Conservation (phyloP, 2,329 filamentous ascomycete species). For the Ramichloridium luteum region DNA sequence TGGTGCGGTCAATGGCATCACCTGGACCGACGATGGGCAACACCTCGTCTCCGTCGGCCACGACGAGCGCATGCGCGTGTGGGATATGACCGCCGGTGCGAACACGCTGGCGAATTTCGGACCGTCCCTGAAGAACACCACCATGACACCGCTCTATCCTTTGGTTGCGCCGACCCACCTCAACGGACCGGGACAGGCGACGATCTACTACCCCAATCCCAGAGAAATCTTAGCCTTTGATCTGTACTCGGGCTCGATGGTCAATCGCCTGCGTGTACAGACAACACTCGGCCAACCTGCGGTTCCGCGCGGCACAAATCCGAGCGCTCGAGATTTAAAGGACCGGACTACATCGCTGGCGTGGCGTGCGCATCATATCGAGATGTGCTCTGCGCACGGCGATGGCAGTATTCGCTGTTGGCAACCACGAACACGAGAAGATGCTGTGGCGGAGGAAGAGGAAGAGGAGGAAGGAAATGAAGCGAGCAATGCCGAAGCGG, state of each 20-base stretch:
- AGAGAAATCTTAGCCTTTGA: conserved; percentile 67
- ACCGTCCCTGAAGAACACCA: conserved; percentile 60
- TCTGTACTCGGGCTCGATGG: conserved; percentile 60
- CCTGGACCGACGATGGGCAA: conserved; percentile 70
- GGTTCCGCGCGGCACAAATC: conserved; percentile 31
- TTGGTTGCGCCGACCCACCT: conserved; percentile 48
- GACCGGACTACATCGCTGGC: conserved; percentile 60
- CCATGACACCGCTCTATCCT: conserved; percentile 30
- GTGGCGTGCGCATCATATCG: conserved; percentile 59
- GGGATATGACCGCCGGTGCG: conserved; percentile 67
- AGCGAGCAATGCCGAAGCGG: conserved; percentile 27
- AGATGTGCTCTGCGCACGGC: conserved; percentile 70
- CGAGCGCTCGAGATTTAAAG: conserved; percentile 20
- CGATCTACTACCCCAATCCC: conserved; percentile 68
- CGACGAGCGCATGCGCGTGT: conserved; percentile 74
- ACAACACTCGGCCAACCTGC: neutral
- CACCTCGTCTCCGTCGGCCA: conserved; percentile 71
- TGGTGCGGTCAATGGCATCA: conserved; percentile 70
- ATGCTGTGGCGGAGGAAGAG: conserved; percentile 31
- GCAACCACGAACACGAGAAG: conserved; percentile 48
- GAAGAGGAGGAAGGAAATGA: conserved; percentile 31
- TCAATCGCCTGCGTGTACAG: conserved; percentile 56
- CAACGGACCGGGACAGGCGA: conserved; percentile 45
- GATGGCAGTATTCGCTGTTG: conserved; percentile 77
- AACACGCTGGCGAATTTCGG: conserved; percentile 87